Percentiles rank a stretch among this genome's conserved stretches.
Conservation (phyloP, 768 basidiomycete genomes). For the Boletus fagicola region DNA sequence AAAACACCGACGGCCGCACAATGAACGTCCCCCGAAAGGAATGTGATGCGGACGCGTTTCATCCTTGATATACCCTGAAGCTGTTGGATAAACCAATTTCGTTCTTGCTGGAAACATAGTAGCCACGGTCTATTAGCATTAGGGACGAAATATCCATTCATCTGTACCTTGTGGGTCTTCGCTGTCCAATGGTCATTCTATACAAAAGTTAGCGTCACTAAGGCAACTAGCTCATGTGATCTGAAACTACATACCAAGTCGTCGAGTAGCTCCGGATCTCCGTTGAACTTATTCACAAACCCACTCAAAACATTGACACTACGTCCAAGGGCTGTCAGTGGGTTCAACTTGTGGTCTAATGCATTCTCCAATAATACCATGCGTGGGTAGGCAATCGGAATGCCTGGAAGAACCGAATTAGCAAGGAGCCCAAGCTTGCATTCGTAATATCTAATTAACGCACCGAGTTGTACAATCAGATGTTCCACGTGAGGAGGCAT, state of each 20-base stretch:
- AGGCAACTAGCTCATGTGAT: constrained; percentile 26
- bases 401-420: constrained; percentile 39
- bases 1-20: constrained; percentile 81
- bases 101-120: constrained; percentile 61
- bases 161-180: constrained; percentile 64
- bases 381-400: constrained; percentile 89
- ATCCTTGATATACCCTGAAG: constrained; percentile 68
- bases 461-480: constrained; percentile 78
- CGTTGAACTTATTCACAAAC: constrained; percentile 88
- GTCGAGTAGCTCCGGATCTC: constrained; percentile 90
- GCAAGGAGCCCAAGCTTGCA: not conserved
- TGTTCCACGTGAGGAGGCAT: constrained; percentile 75
- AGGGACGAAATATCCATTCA: not conserved
- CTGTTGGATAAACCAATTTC: constrained; percentile 83
- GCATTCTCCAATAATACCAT: constrained; percentile 84
- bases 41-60: constrained; percentile 71
- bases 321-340: constrained; percentile 72
- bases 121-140: not conserved
- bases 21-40: constrained; percentile 92
- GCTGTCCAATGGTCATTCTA: constrained; percentile 95
- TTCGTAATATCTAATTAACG: not conserved
- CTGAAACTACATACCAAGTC: constrained; percentile 61
- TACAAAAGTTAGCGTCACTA: constrained; percentile 47
- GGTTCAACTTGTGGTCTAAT: constrained; percentile 81
- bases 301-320: constrained; percentile 68